Conservation (phyloP, 768 basidiomycete species). For the Rubroboletus satanas region DNA sequence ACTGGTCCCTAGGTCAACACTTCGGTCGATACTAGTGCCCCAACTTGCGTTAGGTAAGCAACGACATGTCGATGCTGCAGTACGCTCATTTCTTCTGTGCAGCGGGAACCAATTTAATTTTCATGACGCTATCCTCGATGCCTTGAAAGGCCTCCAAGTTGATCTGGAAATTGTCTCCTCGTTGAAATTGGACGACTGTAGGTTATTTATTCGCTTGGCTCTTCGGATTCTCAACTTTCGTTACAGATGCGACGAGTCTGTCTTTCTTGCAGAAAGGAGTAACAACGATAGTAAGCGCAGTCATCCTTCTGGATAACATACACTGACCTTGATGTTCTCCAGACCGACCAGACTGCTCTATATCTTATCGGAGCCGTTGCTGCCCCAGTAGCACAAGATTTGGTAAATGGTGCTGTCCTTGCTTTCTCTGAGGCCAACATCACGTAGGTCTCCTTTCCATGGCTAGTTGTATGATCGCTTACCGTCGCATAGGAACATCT, state of each 20-base stretch:
- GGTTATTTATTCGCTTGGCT: slow-evolving; percentile 14
- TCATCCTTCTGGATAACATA: background rate
- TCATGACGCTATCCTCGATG: slow-evolving; percentile 55
- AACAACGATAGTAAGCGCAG: slow-evolving; percentile 44
- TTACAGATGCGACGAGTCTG: slow-evolving; percentile 49
- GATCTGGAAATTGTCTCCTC: slow-evolving; percentile 51
- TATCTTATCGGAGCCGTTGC: slow-evolving; percentile 72
- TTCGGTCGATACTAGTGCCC: slow-evolving; percentile 46
- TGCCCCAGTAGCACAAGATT: slow-evolving; percentile 58
- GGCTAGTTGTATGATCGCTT: slow-evolving; percentile 43
- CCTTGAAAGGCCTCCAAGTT: slow-evolving; percentile 56
- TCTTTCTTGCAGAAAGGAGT: slow-evolving; percentile 56
- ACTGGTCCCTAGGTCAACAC: slow-evolving; percentile 44
- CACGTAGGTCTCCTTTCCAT: slow-evolving; percentile 33
- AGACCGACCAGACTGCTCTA: slow-evolving; percentile 61
- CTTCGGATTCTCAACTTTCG: slow-evolving; percentile 1
- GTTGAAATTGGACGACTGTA: slow-evolving; percentile 66
- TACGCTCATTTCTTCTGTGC: slow-evolving; percentile 8
- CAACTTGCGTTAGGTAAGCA: slow-evolving; percentile 57
- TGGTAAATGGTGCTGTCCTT: slow-evolving; percentile 55
- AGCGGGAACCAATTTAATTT: slow-evolving; percentile 68
- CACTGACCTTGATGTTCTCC: slow-evolving; percentile 1
- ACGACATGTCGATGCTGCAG: background rate
- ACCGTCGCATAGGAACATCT: slow-evolving; percentile 49
- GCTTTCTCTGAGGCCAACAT: slow-evolving; percentile 58